A percentile compares a stretch with the other conserved stretches of the same genome.
Evolutionary conservation across 1,284 basidiomycete genomes (phyloP).

Genomic region (Cutaneotrichosporon sp.): DNA sequence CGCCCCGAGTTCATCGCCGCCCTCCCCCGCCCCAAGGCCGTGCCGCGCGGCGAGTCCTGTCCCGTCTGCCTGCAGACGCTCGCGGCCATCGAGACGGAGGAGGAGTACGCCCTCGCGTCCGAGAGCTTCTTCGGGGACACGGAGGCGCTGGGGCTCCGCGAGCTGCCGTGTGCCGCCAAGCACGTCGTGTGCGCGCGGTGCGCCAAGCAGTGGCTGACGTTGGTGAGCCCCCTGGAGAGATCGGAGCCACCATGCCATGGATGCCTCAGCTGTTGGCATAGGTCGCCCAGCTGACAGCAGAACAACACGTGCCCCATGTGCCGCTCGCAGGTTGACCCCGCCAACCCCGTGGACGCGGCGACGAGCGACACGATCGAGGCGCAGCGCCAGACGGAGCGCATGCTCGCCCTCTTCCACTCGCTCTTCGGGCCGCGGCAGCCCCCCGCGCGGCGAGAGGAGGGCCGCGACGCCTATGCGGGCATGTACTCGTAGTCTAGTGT

Average conservation of each 20-base stretch:
- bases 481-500: conserved; percentile 59
- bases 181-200: conserved; percentile 30
- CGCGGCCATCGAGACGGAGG: conserved; percentile 26
- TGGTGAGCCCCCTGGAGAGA: conserved; percentile 12
- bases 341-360: conserved; percentile 1
- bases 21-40: conserved; percentile 15
- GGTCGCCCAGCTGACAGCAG: conserved; percentile 17
- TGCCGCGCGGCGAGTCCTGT: conserved; percentile 12
- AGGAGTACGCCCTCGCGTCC: conserved; percentile 30
- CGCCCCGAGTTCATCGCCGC: conserved; percentile 20
- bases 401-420: conserved; percentile 25
- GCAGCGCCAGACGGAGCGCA: conserved; percentile 24
- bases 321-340: conserved; percentile 22
- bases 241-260: too few species aligned
- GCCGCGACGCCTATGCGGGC: conserved; percentile 40
- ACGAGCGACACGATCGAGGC: conserved; percentile 14
- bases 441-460: background rate
- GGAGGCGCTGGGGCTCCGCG: conserved; percentile 22
- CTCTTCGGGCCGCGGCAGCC: conserved; percentile 18
- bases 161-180: conserved; percentile 19
- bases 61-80: conserved; percentile 28
- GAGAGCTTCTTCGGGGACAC: conserved; percentile 24
- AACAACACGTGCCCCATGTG: conserved; percentile 32
- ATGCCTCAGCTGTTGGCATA: too few species aligned
- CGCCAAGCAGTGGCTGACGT: conserved; percentile 17